Conservation (phyloP, 352 stramenopile genomes). For the Phytophthora fragariaefolia region DNA sequence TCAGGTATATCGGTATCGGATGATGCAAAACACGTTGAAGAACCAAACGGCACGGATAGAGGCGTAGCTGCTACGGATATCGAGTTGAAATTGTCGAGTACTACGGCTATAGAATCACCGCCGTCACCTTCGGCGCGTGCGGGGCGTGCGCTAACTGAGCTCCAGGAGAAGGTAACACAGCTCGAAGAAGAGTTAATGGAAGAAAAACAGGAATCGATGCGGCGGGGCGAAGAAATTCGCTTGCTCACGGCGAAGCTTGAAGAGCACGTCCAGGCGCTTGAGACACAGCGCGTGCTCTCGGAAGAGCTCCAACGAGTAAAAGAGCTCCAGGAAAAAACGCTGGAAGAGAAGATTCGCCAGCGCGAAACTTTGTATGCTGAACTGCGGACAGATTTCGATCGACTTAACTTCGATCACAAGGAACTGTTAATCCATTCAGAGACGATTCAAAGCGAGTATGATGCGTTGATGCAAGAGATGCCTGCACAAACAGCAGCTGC, state of each 20-base stretch:
- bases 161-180: slow-evolving; percentile 72
- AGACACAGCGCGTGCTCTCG: slow-evolving; percentile 60
- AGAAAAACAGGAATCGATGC: slow-evolving; percentile 81
- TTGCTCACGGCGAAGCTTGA: slow-evolving; percentile 69
- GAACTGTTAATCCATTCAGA: slow-evolving; percentile 82
- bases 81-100: slow-evolving; percentile 36
- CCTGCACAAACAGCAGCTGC: slow-evolving; percentile 36
- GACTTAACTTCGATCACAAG: slow-evolving; percentile 85
- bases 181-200: slow-evolving; percentile 83
- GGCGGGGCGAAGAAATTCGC: slow-evolving; percentile 78
- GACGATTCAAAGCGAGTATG: slow-evolving; percentile 77
- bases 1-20: slow-evolving; percentile 3
- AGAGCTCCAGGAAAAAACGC: slow-evolving; percentile 60
- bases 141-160: slow-evolving; percentile 64
- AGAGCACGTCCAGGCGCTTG: slow-evolving; percentile 65
- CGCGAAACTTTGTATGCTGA: slow-evolving; percentile 63
- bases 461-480: slow-evolving; percentile 65
- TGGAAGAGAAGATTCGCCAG: slow-evolving; percentile 77
- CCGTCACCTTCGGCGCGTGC: slow-evolving; percentile 62
- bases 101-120: slow-evolving; percentile 11
- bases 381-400: slow-evolving; percentile 70
- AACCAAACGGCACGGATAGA: slow-evolving; percentile 4
- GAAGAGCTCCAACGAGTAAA: slow-evolving; percentile 79
- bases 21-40: slow-evolving; percentile 6
- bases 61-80: slow-evolving; percentile 32